Conservation (phyloP, 345 rosid species). For the Aegle marmelos region DNA sequence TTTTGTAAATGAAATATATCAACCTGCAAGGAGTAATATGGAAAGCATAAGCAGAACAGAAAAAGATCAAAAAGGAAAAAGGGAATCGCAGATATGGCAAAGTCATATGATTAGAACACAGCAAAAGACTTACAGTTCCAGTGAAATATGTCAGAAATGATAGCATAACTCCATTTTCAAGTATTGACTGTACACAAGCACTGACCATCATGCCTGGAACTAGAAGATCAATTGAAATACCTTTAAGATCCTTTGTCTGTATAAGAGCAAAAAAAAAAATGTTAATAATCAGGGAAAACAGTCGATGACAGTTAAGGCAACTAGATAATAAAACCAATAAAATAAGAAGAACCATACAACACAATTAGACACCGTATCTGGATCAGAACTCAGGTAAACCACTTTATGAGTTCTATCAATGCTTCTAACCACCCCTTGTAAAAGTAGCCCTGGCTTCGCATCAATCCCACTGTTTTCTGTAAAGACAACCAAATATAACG, state of each 20-base stretch:
- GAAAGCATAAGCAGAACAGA: constrained; percentile 3
- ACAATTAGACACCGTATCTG: constrained; percentile 64
- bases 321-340: not conserved
- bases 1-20: constrained; percentile 79
- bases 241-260: constrained; percentile 86
- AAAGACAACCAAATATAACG: constrained; percentile 11
- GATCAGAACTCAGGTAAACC: constrained; percentile 63
- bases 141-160: constrained; percentile 85
- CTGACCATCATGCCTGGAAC: constrained; percentile 95
- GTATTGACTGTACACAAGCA: constrained; percentile 78
- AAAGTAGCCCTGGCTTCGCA: constrained; percentile 58
- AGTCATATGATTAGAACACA: constrained; percentile 6
- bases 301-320: constrained; percentile 5
- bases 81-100: not conserved
- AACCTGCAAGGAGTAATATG: constrained; percentile 50
- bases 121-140: constrained; percentile 77
- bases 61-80: not conserved
- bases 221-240: constrained; percentile 92
- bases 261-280: constrained; percentile 14
- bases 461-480: constrained; percentile 42
- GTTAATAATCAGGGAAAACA: constrained; percentile 1
- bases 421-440: constrained; percentile 74
- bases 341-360: constrained; percentile 49
- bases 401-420: constrained; percentile 76
- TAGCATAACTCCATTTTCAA: constrained; percentile 86